Evolutionary conservation across 2,329 filamentous ascomycete species (phyloP).

Genomic region (Diaporthe amygdali): DNA sequence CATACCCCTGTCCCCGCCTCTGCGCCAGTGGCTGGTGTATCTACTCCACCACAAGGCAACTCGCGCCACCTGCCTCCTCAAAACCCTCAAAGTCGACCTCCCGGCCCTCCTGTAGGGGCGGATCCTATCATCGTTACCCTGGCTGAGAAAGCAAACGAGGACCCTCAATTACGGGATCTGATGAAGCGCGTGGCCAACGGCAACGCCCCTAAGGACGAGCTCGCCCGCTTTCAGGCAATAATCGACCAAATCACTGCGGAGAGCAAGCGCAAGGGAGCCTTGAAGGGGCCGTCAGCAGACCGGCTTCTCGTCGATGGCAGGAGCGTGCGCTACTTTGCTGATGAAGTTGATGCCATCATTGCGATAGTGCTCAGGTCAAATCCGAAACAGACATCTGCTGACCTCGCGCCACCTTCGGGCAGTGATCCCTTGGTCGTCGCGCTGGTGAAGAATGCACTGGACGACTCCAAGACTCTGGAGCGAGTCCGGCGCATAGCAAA

Average conservation of each 20-base stretch:
- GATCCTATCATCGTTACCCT: conserved; percentile 84
- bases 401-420: conserved; percentile 57
- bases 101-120: conserved; percentile 37
- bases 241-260: conserved; percentile 78
- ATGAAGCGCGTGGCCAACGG: conserved; percentile 86
- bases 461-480: conserved; percentile 53
- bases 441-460: conserved; percentile 62
- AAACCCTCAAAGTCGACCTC: conserved; percentile 26
- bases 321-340: conserved; percentile 65
- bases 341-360: conserved; percentile 61
- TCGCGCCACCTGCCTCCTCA: conserved; percentile 1
- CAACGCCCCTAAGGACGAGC: conserved; percentile 71
- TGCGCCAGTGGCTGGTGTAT: conserved; percentile 21
- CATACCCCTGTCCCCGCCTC: conserved; percentile 25
- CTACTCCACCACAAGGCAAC: conserved; percentile 14
- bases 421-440: conserved; percentile 62
- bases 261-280: conserved; percentile 56
- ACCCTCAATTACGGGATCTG: conserved; percentile 74
- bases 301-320: conserved; percentile 59
- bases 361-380: conserved; percentile 66
- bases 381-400: conserved; percentile 57
- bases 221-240: conserved; percentile 78
- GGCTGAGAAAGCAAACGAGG: conserved; percentile 75
- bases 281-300: conserved; percentile 60
- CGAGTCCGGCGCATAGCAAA: conserved; percentile 61